These are phyloP conservation scores for Podospora anserina DNA, from an alignment of 495 filamentous ascomycete genomes.

Conservation along the genomic window DNA sequence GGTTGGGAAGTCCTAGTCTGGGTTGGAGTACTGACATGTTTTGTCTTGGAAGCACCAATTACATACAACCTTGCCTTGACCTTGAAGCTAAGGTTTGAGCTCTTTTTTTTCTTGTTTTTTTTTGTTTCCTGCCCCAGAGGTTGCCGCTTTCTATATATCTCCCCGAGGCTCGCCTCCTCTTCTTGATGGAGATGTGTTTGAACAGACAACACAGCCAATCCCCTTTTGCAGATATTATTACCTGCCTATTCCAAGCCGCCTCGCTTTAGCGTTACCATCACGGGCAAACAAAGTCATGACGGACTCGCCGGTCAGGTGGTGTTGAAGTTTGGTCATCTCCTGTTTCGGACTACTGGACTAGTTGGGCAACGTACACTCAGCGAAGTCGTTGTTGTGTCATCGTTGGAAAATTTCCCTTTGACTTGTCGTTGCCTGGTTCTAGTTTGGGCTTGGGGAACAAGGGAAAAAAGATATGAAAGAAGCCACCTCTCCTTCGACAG, in stretches of 20 bases:
- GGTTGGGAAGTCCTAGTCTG: constrained; percentile 13
- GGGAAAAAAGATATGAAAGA: constrained; percentile 26
- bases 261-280: background rate
- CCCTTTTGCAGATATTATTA: background rate
- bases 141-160: constrained; percentile 37
- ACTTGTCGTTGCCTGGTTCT: background rate
- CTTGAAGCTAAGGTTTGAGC: constrained; percentile 4
- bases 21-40: background rate
- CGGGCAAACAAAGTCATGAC: constrained; percentile 16
- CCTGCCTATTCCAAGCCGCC: background rate
- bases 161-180: constrained; percentile 24
- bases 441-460: background rate
- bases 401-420: background rate
- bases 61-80: background rate
- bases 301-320: constrained; percentile 16
- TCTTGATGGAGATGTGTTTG: background rate
- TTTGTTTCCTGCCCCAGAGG: background rate
- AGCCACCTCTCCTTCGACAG: constrained; percentile 16
- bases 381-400: constrained; percentile 4
- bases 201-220: constrained; percentile 16
- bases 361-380: background rate
- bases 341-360: constrained; percentile 11
- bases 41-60: background rate
- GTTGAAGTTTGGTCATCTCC: background rate
- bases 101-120: background rate